Base-by-base conservation (phyloP, 192 early-diverging fungal genomes). In the Coemansia sp. region DNA sequence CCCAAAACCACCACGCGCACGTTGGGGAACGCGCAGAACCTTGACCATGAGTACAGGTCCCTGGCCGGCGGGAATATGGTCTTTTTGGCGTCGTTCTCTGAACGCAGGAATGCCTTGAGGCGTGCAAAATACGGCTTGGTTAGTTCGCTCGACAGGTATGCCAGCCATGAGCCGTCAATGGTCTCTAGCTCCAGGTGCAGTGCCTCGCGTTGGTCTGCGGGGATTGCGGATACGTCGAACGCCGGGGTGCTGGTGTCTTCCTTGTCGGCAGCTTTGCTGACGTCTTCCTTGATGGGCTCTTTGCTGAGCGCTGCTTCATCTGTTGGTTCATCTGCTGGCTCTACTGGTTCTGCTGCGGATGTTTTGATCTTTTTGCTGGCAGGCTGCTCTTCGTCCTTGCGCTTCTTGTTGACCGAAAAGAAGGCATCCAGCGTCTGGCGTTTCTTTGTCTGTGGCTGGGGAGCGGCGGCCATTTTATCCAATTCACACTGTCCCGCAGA, bases 1-100 rank as follows among this genome's bases (percentile, higher is more conserved):
- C 96, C 96, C 48, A 98, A 59, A 42, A 98, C 94, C 19, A 98
- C 94, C 21, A 96, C 91, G 37, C 83, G 82, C 23, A 98, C 87
- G 2, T 74, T 61, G 9, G 66, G 62, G 4, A 89, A 76, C 19
- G 89, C 87, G 52, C 80, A 74, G 55, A 82, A 93, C 40, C 87
- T 85, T 8, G 89, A 86, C 90, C 90, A 90, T 50, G 86, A 87
- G 69, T 95, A 98, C 38, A 94, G 84, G 38, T 93, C 83, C 4
- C 51, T 60, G 61, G 78, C 81, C 30, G 83, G 78, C 8, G 95
- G 95, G 67, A 86, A 98, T 17, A 98, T 69, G 22, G 66, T 63
- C 21, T 84, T 75, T 9, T 72, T 78, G 21, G 58, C 55, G 9
- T 39, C 51, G 14, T 75, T 65, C 55, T 98, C 87, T 17, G 57